phyloP scores from a whole-genome alignment of 2,329 filamentous ascomycete genomes.

The Atkinsonella hypoxylon region DNA sequence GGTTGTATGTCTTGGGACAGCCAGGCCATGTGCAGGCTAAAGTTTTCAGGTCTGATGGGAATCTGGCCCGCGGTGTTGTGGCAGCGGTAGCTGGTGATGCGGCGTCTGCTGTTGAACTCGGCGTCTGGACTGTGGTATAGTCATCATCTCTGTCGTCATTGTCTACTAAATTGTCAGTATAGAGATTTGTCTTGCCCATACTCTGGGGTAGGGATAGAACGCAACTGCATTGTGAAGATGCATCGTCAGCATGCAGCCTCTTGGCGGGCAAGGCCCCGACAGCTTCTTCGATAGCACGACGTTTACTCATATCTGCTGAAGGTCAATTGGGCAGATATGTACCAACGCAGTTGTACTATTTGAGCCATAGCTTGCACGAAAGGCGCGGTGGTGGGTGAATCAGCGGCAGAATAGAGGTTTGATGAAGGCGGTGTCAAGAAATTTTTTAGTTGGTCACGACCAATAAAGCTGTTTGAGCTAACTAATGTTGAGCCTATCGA shows the following conservation, averaged over 20 bases:
- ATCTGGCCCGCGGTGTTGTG: constrained; percentile 36
- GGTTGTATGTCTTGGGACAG: constrained; percentile 78
- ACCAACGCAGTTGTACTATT: no score
- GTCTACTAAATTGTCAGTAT: constrained; percentile 2
- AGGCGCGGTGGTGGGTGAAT: background rate
- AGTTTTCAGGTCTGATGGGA: constrained; percentile 63
- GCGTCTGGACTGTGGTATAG: constrained; percentile 19
- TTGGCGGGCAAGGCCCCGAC: constrained; percentile 17
- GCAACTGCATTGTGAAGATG: constrained; percentile 14
- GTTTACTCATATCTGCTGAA: constrained; percentile 19
- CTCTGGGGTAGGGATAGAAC: background rate
- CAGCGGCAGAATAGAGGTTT: constrained; percentile 20
- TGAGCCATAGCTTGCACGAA: no score
- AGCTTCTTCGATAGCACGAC: constrained; percentile 15
- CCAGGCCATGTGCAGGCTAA: constrained; percentile 61
- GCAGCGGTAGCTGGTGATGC: constrained; percentile 22
- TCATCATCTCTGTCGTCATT: constrained; percentile 23
- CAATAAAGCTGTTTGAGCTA: background rate
- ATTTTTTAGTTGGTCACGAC: constrained; percentile 19
- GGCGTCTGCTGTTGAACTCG: constrained; percentile 19
- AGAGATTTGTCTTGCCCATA: no score
- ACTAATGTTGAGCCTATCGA: no score
- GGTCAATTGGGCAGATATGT: background rate
- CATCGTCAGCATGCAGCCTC: constrained; percentile 11
- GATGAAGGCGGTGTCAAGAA: constrained; percentile 21